A percentile compares a stretch with the other conserved stretches of the same genome.
Evolutionary conservation across 345 rosid genomes (phyloP).

Genomic region (Eucalyptus marginata): DNA sequence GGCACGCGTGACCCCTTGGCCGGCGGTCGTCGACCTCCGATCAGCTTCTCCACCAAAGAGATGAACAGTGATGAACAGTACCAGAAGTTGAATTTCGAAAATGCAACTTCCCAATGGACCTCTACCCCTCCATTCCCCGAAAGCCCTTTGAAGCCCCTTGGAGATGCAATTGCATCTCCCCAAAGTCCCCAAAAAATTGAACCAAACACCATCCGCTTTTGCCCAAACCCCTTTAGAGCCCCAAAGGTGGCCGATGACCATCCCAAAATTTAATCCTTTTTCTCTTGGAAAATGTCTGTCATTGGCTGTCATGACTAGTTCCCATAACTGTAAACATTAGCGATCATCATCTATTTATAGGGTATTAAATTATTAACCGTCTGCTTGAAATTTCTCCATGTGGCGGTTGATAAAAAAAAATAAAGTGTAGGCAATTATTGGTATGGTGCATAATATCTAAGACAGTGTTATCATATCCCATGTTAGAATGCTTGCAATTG

Average conservation of each 20-base stretch:
- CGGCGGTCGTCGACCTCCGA: no score
- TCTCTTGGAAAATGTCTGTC: not conserved
- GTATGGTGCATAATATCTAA: not conserved
- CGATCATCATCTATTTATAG: not conserved
- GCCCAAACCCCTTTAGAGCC: no score
- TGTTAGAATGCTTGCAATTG: not conserved
- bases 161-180: no score
- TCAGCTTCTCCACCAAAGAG: no score
- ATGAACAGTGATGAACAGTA: no score
- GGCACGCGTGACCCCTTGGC: no score
- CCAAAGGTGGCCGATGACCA: not conserved
- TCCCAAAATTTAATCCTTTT: not conserved
- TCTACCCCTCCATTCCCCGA: no score
- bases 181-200: no score
- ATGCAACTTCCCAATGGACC: no score
- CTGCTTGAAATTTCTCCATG: not conserved
- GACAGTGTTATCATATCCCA: not conserved
- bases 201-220: no score
- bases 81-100: no score
- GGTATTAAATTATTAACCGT: not conserved
- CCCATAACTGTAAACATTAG: not conserved
- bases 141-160: no score
- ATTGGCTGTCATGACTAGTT: not conserved
- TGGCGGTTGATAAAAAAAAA: not conserved
- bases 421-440: not conserved